Evolutionary conservation across 768 basidiomycete species (phyloP).

Genomic region (Russula sp.): DNA sequence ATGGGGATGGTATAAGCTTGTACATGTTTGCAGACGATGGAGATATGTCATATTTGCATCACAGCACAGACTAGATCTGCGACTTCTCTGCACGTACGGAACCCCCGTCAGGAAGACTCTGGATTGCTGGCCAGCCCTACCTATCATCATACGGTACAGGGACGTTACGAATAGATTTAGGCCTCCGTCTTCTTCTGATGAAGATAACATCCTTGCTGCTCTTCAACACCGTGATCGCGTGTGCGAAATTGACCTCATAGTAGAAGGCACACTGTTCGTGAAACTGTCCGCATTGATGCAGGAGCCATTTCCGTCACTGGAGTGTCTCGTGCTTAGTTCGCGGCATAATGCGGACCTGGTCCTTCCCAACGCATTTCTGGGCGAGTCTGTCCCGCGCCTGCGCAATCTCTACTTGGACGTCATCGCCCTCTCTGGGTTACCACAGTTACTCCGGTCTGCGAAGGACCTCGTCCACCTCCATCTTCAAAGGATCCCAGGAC

Average conservation of each 20-base stretch:
- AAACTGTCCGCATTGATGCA: not conserved
- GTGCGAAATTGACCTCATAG: not conserved
- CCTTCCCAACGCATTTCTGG: constrained; percentile 1
- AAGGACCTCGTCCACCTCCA: constrained; percentile 2
- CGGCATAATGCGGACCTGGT: not conserved
- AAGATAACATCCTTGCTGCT: not conserved
- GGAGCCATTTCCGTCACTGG: not conserved
- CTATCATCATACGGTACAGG: not conserved
- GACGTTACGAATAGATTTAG: not conserved
- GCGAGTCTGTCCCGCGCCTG: not conserved
- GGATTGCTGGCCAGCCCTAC: not conserved
- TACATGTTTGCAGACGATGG: constrained; percentile 7
- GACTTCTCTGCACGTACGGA: constrained; percentile 8
- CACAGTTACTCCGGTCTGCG: not conserved
- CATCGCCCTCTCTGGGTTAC: not conserved
- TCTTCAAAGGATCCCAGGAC: not conserved
- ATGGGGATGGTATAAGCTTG: constrained; percentile 5
- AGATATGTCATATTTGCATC: not conserved
- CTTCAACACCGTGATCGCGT: constrained; percentile 8
- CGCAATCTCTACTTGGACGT: not conserved
- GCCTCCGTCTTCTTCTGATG: not conserved
- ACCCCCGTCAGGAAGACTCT: not conserved
- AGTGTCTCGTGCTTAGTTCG: not conserved
- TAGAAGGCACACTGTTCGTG: not conserved
- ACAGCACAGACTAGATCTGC: constrained; percentile 1